These are phyloP conservation scores for Dacryopinax primogenitus DNA, from an alignment of 768 basidiomycete species.

Conservation along the genomic window DNA sequence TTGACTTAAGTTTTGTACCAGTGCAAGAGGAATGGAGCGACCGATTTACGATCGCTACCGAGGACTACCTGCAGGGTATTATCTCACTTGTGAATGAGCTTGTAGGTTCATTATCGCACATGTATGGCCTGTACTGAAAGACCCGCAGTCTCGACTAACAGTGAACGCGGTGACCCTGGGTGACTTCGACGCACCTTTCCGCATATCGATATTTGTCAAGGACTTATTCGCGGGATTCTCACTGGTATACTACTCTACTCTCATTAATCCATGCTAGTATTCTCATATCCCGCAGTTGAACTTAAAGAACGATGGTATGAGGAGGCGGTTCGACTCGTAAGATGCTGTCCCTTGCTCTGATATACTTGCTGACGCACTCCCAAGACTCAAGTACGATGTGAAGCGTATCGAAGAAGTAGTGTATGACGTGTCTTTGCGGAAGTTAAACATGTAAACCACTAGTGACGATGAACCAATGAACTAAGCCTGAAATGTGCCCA, in stretches of 20 bases:
- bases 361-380: background rate
- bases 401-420: slow-evolving; percentile 88
- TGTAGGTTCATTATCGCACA: slow-evolving; percentile 31
- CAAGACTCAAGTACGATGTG: slow-evolving; percentile 73
- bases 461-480: background rate
- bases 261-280: background rate
- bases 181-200: slow-evolving; percentile 64
- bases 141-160: slow-evolving; percentile 53
- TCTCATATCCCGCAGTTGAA: slow-evolving; percentile 41
- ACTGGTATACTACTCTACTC: slow-evolving; percentile 39
- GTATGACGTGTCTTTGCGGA: slow-evolving; percentile 71
- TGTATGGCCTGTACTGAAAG: background rate
- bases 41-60: slow-evolving; percentile 47
- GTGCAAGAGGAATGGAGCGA: slow-evolving; percentile 61
- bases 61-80: slow-evolving; percentile 72
- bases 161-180: slow-evolving; percentile 74
- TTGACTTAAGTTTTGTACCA: slow-evolving; percentile 21
- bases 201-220: slow-evolving; percentile 20
- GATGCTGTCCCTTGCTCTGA: background rate
- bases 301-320: slow-evolving; percentile 63
- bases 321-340: slow-evolving; percentile 46
- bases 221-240: slow-evolving; percentile 74
- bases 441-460: slow-evolving; percentile 27
- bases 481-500: background rate
- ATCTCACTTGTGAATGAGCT: slow-evolving; percentile 70